Base-by-base conservation (phyloP, 164 flowering plant species). In the Kingdonia uniflora region DNA sequence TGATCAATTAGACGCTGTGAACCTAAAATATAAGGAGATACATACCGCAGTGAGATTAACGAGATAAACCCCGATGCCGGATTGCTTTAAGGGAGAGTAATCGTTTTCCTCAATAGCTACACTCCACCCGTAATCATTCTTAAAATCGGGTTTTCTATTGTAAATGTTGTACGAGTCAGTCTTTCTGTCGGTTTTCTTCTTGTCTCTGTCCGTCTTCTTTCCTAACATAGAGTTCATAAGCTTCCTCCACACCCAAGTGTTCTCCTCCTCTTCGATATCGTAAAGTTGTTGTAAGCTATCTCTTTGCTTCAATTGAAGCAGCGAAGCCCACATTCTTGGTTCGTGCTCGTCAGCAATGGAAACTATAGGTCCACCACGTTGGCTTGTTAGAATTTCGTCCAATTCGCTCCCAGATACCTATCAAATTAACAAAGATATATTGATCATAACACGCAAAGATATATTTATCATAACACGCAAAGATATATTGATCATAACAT, bases 51-150 rank as follows among this genome's bases (percentile, higher is more conserved):
- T 72, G 64, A 92, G 88, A 52, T 86, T 88, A 64, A 86, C 95
- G 6, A 68, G 66, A 52, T 80, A 92, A 25, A 92, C 71, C 22
- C 95, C 84, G 19, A 80, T 51, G 65, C 75, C 82, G 14, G 91
- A 75, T 55, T 64, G 61, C 1, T 39, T 44, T 1, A 92, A 85
- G 37, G 95, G 84, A 0, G 48, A 2, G 51, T 88, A 88, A 48
- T 79, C 85, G 19, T 64, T 23, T 22, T 73, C 73, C 26, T 84
- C 77, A 4, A 88, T 50, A 11, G 91, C 95, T 7, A 74, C 15
- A 68, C 87, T 88, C 83, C 84, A 88, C n/a, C 99, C 99, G 44
- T 86, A 84, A 26, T 65, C 46, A 70, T 92, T 92, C 55, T 44
- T 61, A 75, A 82, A 88, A 56, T 79, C 86, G 0, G 88, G 87